Evolutionary conservation across 2,329 filamentous ascomycete genomes (phyloP).

Genomic region (Drechslerella dactyloides): DNA sequence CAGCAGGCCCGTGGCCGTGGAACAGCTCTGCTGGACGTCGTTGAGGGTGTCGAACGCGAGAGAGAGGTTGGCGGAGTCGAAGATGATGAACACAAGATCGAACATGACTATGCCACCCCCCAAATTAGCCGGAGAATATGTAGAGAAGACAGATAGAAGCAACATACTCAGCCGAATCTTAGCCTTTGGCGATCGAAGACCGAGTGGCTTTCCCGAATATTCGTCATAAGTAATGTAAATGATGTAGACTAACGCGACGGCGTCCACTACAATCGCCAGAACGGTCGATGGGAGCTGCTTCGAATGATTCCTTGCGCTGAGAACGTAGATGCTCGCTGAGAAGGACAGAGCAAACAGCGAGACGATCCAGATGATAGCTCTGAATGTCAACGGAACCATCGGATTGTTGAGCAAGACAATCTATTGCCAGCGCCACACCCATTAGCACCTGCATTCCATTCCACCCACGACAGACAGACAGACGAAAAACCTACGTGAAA

Average conservation of each 20-base stretch:
- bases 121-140: not conserved
- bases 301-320: slow-evolving; percentile 62
- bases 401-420: slow-evolving; percentile 76
- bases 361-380: slow-evolving; percentile 80
- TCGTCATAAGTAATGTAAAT: slow-evolving; percentile 95
- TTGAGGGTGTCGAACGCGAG: slow-evolving; percentile 84
- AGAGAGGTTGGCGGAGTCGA: slow-evolving; percentile 90
- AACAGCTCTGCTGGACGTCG: slow-evolving; percentile 67
- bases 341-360: slow-evolving; percentile 82
- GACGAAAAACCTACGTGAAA: slow-evolving; percentile 60
- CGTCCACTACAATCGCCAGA: slow-evolving; percentile 88
- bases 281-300: slow-evolving; percentile 76
- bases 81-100: slow-evolving; percentile 95
- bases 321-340: slow-evolving; percentile 73
- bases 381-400: slow-evolving; percentile 82
- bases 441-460: slow-evolving; percentile 38
- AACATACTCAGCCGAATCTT: slow-evolving; percentile 74
- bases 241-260: slow-evolving; percentile 86
- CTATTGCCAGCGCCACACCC: slow-evolving; percentile 52
- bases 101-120: slow-evolving; percentile 68
- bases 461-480: not conserved
- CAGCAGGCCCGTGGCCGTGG: slow-evolving; percentile 59
- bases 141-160: not conserved
- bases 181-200: slow-evolving; percentile 78
- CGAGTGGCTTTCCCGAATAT: slow-evolving; percentile 91